phyloP scores from a whole-genome alignment of 1,284 basidiomycete genomes.

The Sporisorium sorghi region DNA sequence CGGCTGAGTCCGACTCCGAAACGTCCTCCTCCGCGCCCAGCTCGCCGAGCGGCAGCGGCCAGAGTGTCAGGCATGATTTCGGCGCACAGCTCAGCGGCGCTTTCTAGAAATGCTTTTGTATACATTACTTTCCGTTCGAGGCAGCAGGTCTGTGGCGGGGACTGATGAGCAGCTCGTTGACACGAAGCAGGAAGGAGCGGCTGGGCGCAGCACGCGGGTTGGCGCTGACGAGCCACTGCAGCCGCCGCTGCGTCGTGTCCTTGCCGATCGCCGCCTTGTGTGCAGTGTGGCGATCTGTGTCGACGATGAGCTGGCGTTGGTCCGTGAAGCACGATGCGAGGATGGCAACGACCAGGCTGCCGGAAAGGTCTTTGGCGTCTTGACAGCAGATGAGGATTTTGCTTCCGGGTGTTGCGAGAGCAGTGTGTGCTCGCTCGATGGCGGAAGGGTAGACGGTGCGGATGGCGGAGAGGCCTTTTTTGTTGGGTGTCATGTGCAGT shows the following conservation, averaged over 20 bases:
- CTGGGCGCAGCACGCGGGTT: slow-evolving; percentile 80
- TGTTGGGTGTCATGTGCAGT: slow-evolving; percentile 25
- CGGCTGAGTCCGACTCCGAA: slow-evolving; percentile 33
- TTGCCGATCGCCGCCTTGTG: slow-evolving; percentile 70
- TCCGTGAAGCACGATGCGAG: slow-evolving; percentile 64
- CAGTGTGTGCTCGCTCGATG: slow-evolving; percentile 28
- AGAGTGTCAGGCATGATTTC: slow-evolving; percentile 74
- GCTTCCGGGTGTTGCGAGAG: slow-evolving; percentile 1
- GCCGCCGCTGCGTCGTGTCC: slow-evolving; percentile 75
- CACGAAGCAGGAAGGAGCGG: slow-evolving; percentile 79
- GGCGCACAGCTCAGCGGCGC: slow-evolving; percentile 48
- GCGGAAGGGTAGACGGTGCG: slow-evolving; percentile 31
- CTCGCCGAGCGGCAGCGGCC: slow-evolving; percentile 40
- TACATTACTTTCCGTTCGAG: not conserved
- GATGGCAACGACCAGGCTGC: slow-evolving; percentile 42
- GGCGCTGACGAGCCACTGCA: slow-evolving; percentile 84
- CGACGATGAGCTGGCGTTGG: slow-evolving; percentile 28
- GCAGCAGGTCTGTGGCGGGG: slow-evolving; percentile 73
- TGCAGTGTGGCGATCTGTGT: not conserved
- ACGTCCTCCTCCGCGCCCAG: slow-evolving; percentile 20
- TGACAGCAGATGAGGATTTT: slow-evolving; percentile 42
- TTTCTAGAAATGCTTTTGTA: not conserved
- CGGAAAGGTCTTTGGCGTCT: slow-evolving; percentile 40
- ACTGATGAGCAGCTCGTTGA: slow-evolving; percentile 83
- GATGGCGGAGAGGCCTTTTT: slow-evolving; percentile 47